Conservation (phyloP, 2,329 filamentous ascomycete genomes). For the Raffaelea deltoideospora region DNA sequence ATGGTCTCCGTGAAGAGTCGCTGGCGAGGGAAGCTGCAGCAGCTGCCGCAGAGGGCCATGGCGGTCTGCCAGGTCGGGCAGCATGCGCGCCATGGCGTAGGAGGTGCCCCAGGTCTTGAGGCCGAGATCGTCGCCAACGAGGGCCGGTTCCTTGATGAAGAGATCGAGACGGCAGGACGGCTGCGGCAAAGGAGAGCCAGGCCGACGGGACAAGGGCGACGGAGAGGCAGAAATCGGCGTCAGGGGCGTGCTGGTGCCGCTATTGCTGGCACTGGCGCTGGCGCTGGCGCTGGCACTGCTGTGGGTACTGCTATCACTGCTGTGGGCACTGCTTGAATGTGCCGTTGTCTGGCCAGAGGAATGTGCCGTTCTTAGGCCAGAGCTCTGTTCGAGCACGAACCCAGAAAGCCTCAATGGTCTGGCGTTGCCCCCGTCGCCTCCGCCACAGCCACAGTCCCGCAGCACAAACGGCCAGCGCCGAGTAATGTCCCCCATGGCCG, state of each 20-base stretch:
- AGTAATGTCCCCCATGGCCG: slow-evolving; percentile 41
- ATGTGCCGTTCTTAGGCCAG: too few species aligned
- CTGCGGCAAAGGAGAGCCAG: too few species aligned
- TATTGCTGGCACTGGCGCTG: slow-evolving; percentile 1
- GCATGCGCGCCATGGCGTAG: slow-evolving; percentile 64
- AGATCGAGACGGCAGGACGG: slow-evolving; percentile 42
- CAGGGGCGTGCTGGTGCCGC: slow-evolving; percentile 7
- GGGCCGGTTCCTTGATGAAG: slow-evolving; percentile 66
- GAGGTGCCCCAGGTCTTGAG: slow-evolving; percentile 94
- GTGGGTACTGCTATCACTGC: too few species aligned
- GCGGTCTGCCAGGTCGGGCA: slow-evolving; percentile 27
- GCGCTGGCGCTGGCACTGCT: not conserved
- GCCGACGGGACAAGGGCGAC: too few species aligned
- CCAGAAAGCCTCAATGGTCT: too few species aligned
- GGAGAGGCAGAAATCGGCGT: too few species aligned
- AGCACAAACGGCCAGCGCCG: slow-evolving; percentile 36
- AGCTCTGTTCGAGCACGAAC: too few species aligned
- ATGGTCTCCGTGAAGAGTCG: not conserved
- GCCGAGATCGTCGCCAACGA: slow-evolving; percentile 78
- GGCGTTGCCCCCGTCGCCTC: too few species aligned
- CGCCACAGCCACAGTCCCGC: too few species aligned
- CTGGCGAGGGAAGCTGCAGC: not conserved
- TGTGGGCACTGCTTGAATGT: too few species aligned
- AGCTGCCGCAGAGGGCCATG: not conserved
- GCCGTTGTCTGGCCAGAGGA: too few species aligned